Evolutionary conservation across 306 rosid genomes (phyloP).

Genomic region (Clitoria ternatea): DNA sequence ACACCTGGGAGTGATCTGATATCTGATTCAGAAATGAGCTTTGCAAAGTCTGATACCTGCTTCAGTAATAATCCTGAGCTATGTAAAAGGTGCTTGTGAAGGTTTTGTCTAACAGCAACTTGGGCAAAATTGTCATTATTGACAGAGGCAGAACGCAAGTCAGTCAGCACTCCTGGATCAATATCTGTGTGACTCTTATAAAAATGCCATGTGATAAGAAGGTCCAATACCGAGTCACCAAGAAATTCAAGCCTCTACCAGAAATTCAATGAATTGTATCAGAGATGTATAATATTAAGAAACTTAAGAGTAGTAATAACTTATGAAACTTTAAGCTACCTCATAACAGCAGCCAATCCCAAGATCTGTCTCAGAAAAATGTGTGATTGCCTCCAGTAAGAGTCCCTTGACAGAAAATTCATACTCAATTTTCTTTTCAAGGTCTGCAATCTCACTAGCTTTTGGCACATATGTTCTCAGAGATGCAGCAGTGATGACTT

Average conservation of each 20-base stretch:
- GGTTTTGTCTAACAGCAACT: conserved; percentile 62
- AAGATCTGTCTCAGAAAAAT: conserved; percentile 56
- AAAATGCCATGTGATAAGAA: conserved; percentile 84
- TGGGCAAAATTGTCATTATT: conserved; percentile 86
- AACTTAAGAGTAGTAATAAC: conserved; percentile 19
- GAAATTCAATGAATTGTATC: conserved; percentile 31
- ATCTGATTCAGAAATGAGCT: conserved; percentile 41
- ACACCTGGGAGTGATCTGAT: conserved; percentile 35
- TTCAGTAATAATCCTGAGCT: conserved; percentile 54
- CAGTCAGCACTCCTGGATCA: conserved; percentile 91
- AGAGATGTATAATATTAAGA: background rate
- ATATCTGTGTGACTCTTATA: conserved; percentile 57
- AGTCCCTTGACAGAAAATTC: conserved; percentile 80
- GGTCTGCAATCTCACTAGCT: conserved; percentile 46
- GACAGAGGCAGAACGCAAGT: conserved; percentile 91
- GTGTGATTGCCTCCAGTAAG: conserved; percentile 78
- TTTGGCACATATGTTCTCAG: conserved; percentile 49
- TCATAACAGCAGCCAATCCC: conserved; percentile 67
- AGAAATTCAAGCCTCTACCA: conserved; percentile 93
- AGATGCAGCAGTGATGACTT: conserved; percentile 65
- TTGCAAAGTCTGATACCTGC: conserved; percentile 75
- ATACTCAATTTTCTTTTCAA: conserved; percentile 70
- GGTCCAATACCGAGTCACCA: conserved; percentile 87
- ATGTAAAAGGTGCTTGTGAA: conserved; percentile 76
- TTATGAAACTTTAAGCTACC: conserved; percentile 41